These are phyloP conservation scores for Solanum virginianum DNA, from an alignment of 257 asterid genomes.

Conservation along the genomic window DNA sequence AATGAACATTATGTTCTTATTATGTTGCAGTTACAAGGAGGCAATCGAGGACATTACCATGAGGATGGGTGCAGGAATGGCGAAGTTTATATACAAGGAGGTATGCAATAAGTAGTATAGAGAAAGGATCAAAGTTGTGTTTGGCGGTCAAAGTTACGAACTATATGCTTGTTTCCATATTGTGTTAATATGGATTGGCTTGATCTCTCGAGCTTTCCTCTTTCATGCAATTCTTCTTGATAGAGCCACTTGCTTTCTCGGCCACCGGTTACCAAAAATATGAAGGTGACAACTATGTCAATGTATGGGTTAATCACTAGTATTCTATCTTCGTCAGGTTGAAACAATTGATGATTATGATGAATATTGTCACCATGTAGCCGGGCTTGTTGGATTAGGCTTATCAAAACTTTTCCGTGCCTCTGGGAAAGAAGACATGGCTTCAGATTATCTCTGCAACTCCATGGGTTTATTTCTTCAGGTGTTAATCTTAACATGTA, in stretches of 20 bases:
- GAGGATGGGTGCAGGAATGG: slow-evolving; percentile 99
- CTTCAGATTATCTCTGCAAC: slow-evolving; percentile 60
- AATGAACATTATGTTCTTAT: background rate
- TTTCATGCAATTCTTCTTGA: background rate
- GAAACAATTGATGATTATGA: slow-evolving; percentile 83
- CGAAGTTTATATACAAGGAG: slow-evolving; percentile 94
- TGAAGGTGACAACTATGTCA: background rate
- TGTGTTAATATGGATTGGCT: background rate
- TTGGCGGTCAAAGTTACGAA: background rate
- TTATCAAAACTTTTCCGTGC: slow-evolving; percentile 84
- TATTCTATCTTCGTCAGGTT: slow-evolving; percentile 42
- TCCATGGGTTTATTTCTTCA: slow-evolving; percentile 98
- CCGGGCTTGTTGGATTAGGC: slow-evolving; percentile 94
- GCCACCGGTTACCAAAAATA: background rate
- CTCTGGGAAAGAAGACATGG: slow-evolving; percentile 70
- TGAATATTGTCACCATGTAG: slow-evolving; percentile 96
- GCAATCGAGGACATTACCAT: slow-evolving; percentile 90
- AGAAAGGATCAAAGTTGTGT: background rate
- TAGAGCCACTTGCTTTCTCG: background rate
- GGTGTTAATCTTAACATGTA: slow-evolving; percentile 26
- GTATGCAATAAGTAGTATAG: slow-evolving; percentile 21
- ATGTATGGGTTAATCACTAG: background rate
- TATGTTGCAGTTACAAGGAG: slow-evolving; percentile 64
- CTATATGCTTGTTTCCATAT: background rate
- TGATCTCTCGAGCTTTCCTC: background rate